These are phyloP conservation scores for Neurospora tetraspora DNA, from an alignment of 495 filamentous ascomycete species.

Conservation along the genomic window DNA sequence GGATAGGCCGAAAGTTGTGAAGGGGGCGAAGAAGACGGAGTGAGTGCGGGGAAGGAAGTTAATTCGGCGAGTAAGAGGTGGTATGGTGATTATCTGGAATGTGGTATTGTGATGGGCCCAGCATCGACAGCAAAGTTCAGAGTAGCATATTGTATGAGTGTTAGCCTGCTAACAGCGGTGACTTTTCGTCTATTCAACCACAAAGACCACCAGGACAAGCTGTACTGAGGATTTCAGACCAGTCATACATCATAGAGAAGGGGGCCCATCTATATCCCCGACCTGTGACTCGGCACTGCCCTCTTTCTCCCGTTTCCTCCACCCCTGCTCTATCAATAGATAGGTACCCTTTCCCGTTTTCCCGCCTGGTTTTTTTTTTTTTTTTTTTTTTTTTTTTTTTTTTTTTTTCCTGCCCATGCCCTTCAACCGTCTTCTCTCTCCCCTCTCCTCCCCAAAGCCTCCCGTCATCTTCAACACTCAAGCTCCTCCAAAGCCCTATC, in stretches of 20 bases:
- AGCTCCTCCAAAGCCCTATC: background rate
- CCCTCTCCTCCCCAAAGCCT: background rate
- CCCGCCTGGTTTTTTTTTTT: too few species aligned
- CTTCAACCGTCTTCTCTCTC: background rate
- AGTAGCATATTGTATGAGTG: background rate
- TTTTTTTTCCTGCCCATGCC: too few species aligned
- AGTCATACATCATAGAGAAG: background rate
- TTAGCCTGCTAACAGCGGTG: background rate
- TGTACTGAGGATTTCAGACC: background rate
- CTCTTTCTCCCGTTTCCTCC: background rate
- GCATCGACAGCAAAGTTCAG: background rate
- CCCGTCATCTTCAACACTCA: background rate
- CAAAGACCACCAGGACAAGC: background rate
- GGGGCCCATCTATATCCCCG: background rate
- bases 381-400: too few species aligned
- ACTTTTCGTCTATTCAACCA: background rate
- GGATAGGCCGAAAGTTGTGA: conserved; percentile 5
- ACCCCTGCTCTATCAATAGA: too few species aligned
- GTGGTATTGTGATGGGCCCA: background rate
- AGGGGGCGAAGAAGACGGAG: conserved; percentile 6
- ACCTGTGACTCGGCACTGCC: background rate
- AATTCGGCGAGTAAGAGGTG: background rate
- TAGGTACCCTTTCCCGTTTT: too few species aligned
- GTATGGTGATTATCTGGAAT: background rate
- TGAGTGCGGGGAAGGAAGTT: background rate